Evolutionary conservation across 306 rosid genomes (phyloP), one percentile per base, ranked within the genome.

Genomic region (Cucumis melo): DNA sequence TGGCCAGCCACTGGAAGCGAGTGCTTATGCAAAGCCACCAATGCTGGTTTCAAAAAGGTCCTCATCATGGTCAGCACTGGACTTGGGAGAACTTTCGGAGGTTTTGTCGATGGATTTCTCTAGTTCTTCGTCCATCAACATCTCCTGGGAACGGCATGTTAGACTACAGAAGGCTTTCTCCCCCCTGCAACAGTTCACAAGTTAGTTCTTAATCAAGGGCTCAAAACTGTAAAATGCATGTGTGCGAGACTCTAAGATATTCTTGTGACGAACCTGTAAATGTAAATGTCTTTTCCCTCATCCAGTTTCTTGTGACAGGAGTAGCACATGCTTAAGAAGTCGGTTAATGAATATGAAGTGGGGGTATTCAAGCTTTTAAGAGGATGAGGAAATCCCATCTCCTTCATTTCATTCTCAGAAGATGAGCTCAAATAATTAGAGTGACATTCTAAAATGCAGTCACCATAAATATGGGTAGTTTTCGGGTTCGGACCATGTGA

Each of bases 91-190:
- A 61, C 64, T 76, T 44, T 80, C 90, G 34, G 82, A 78, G 46
- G 85, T 60, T 42, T 80, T 50, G n/a, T 80, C 75, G 3, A 78
- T 80, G 75, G 87, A 86, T 76, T 84, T 72, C 85, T 88, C 92
- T 36, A 84, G 82, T 48, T 87, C 88, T 77, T 92, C 96, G 8
- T 90, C 96, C 4, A 82, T 85, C 89, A 86, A 77, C 57, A 92
- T 92, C 88, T 83, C 96, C 84, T 79, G 80, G 0, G 86, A 90
- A 1, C 98, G 94, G 83, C 98, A 92, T 24, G 71, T 80, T 73
- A 84, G 71, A 78, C 96, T 92, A 89, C 98, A 92, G 85, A 92
- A 92, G 80, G 98, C 87, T 79, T 88, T 83, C 78, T 92, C 96
- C 54, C 98, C 98, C 82, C 96, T 92, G 88, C 88, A 86, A 36